These are phyloP conservation scores for Blastomyces emzantsi DNA, from an alignment of 2,329 filamentous ascomycete genomes.

Conservation along the genomic window DNA sequence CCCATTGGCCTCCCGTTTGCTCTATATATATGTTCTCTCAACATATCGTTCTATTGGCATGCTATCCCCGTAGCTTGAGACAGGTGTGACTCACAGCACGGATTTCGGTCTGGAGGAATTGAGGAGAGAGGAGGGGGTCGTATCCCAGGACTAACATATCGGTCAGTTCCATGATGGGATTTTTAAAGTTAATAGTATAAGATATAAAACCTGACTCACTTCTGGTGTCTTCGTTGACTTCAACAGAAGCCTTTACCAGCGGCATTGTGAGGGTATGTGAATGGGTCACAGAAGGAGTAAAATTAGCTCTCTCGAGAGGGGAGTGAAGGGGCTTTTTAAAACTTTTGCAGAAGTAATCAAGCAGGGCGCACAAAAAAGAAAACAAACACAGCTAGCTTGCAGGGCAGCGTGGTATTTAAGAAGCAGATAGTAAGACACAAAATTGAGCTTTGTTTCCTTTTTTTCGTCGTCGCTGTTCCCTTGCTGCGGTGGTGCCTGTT, in stretches of 20 bases:
- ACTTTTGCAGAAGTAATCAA: not conserved
- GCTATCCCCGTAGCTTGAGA: constrained; percentile 20
- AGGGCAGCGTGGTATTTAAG: constrained; percentile 3
- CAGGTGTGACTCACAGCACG: constrained; percentile 53
- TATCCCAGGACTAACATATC: constrained; percentile 67
- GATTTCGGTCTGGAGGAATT: constrained; percentile 77
- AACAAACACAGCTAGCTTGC: not conserved
- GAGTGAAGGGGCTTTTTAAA: not conserved
- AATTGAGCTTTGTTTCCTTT: constrained; percentile 1
- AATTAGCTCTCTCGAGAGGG: not conserved
- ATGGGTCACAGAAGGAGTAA: not conserved
- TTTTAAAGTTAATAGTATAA: constrained; percentile 7
- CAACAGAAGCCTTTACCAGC: constrained; percentile 30
- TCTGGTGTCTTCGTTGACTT: constrained; percentile 39
- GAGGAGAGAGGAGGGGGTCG: constrained; percentile 84
- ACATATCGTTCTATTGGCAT: not conserved
- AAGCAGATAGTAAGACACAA: constrained; percentile 3
- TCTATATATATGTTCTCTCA: not conserved
- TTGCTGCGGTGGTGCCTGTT: not conserved
- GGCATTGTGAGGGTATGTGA: constrained; percentile 28
- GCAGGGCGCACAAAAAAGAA: constrained; percentile 6
- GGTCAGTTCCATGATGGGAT: constrained; percentile 2
- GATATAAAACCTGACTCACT: constrained; percentile 24
- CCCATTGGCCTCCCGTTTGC: not conserved
- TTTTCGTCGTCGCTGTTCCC: not conserved